Evolutionary conservation across 805 yeast species (phyloP).

Genomic region (Hanseniaspora clermontiae): DNA sequence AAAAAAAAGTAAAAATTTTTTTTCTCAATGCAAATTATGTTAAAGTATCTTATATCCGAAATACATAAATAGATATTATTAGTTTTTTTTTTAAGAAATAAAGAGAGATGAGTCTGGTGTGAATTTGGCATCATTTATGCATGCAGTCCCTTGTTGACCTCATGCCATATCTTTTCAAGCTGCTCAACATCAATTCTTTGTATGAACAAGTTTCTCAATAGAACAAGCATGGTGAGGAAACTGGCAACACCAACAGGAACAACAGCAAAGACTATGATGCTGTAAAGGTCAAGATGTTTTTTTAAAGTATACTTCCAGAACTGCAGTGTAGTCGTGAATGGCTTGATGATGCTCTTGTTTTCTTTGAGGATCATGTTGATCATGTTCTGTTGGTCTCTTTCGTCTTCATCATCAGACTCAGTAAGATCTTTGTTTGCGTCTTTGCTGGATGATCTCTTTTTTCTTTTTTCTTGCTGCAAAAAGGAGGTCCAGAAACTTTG

Average conservation of each 20-base stretch:
- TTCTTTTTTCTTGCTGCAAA: constrained; percentile 33
- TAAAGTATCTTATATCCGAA: neutral
- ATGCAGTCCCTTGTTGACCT: constrained; percentile 6
- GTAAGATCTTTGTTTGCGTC: neutral
- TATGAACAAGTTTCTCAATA: constrained; percentile 62
- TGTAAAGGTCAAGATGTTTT: constrained; percentile 73
- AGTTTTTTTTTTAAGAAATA: too few relatives aligned
- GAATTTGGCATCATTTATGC: neutral
- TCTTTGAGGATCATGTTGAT: neutral
- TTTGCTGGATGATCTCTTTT: constrained; percentile 7
- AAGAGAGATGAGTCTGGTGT: neutral
- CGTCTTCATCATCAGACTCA: neutral
- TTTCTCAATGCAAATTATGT: neutral
- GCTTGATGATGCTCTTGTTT: constrained; percentile 25
- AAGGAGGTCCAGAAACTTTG: constrained; percentile 83
- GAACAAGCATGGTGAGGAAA: constrained; percentile 78
- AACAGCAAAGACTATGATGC: constrained; percentile 87
- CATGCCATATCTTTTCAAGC: constrained; percentile 19
- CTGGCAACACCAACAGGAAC: constrained; percentile 97
- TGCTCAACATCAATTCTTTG: constrained; percentile 50
- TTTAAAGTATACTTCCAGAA: constrained; percentile 21
- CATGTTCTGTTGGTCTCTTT: neutral
- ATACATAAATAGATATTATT: neutral
- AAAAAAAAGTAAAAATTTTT: neutral
- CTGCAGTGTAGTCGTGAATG: constrained; percentile 19